Percentiles rank a stretch among this genome's conserved stretches.
phyloP scores from a whole-genome alignment of 2,329 filamentous ascomycete species.

The Fusarium verticillioides region DNA sequence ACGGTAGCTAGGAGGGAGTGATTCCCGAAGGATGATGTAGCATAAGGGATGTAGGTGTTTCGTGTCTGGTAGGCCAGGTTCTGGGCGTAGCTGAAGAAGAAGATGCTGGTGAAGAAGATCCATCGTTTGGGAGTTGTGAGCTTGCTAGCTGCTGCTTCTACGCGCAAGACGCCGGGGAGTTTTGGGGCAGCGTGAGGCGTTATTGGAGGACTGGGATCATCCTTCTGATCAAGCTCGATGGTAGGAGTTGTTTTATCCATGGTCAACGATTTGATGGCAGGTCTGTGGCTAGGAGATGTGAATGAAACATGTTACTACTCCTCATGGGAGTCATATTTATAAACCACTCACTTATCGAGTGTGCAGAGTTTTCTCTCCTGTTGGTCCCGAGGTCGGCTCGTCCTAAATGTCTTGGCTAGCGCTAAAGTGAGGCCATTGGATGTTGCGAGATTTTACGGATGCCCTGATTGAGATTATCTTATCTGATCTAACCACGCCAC shows the following conservation, averaged over 20 bases:
- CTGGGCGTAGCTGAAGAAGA: background rate
- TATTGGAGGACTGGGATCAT: accelerated
- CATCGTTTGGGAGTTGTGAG: background rate
- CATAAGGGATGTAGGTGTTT: background rate
- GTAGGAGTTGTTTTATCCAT: background rate
- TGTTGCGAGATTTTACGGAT: background rate
- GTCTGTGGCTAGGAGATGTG: background rate
- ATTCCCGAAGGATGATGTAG: background rate
- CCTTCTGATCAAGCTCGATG: background rate
- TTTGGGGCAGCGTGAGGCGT: background rate
- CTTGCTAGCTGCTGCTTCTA: background rate
- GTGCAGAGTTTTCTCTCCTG: background rate
- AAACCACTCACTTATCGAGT: background rate
- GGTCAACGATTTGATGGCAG: background rate
- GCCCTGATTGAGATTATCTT: background rate
- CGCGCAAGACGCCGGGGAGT: background rate
- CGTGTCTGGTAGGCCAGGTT: background rate
- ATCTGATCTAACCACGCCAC: background rate
- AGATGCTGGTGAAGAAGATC: background rate
- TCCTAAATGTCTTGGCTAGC: background rate
- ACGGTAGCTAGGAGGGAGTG: background rate
- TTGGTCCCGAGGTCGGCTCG: background rate
- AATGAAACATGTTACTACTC: background rate
- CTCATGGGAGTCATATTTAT: background rate
- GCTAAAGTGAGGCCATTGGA: background rate